phyloP scores from a whole-genome alignment of 805 yeast genomes.

The Ogataea kodamae region DNA sequence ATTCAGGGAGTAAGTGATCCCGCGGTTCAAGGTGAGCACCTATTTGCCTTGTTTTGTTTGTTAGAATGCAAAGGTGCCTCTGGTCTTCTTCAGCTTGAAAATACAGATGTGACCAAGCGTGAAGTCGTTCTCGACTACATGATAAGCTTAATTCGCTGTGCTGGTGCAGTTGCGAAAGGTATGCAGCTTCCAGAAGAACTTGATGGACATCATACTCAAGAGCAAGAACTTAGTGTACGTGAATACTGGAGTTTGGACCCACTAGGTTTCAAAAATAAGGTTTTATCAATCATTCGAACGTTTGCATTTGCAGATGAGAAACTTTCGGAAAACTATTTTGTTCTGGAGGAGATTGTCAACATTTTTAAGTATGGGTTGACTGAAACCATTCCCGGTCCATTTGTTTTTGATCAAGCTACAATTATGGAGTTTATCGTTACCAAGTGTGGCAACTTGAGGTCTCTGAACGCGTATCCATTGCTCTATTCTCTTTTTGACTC shows the following conservation, averaged over 20 bases:
- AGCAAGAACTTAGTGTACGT: constrained; percentile 30
- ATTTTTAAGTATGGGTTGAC: constrained; percentile 62
- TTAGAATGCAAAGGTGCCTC: constrained; percentile 21
- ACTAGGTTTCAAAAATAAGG: constrained; percentile 38
- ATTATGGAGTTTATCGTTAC: constrained; percentile 39
- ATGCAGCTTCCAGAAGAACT: constrained; percentile 55
- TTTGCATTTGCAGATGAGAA: constrained; percentile 39
- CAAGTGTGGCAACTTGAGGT: constrained; percentile 31
- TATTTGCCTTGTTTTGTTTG: constrained; percentile 23
- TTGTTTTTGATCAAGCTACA: constrained; percentile 44
- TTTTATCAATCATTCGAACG: constrained; percentile 39
- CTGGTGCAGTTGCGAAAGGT: constrained; percentile 71
- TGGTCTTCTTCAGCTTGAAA: constrained; percentile 13
- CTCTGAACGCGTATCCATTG: constrained; percentile 38
- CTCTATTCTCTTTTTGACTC: constrained; percentile 45
- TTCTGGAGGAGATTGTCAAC: constrained; percentile 61
- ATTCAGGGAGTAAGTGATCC: constrained; percentile 54
- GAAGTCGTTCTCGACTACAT: constrained; percentile 42
- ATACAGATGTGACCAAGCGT: constrained; percentile 14
- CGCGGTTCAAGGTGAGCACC: constrained; percentile 35
- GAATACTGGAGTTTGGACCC: constrained; percentile 52
- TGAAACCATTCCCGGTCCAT: constrained; percentile 65
- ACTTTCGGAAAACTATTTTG: constrained; percentile 41
- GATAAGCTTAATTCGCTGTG: constrained; percentile 55
- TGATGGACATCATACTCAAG: constrained; percentile 37